Evolutionary conservation across 805 yeast genomes (phyloP), one percentile per base, ranked within the genome.

Genomic region (Priceomyces melissophilus): DNA sequence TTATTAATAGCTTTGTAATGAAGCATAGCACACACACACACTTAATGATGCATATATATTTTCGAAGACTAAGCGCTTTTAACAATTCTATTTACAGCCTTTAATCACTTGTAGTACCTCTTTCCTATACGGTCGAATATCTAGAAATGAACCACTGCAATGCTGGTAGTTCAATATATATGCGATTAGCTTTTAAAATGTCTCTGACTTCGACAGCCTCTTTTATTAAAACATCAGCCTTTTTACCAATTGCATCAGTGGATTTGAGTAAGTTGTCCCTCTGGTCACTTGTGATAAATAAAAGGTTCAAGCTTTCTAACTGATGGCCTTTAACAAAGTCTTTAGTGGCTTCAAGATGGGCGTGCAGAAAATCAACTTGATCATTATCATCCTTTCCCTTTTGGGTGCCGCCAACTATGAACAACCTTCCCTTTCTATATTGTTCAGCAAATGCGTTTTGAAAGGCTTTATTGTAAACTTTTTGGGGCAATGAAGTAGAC

Each of bases 121-220:
- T 20, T 20, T 8, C 32, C 36, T 38, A 12, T 35, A 38, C 39
- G 14, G 30, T 20, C 10, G 43, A 41, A 51, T 68, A 60, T 49
- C 55, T 63, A 40, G 64, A 60, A 39, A 69, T 70, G 41, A 69
- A 67, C 71, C 80, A 82, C 56, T 81, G 78, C 50, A 89, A 75
- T 2, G 96, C 90, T 16, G 69, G 68, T 50, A 77, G 67, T 62
- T 88, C 96, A 44, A 89, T 76, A 51, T 79, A 78, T 43, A 89
- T 69, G 49, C 87, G 76, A 53, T 84, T 77, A 10, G 96, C 91
- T 63, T 80, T 84, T 46, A 90, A 75, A 38, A 90, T 54, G 58
- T 89, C 96, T 63, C 90, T 80, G 13, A 90, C 91, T 57, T 84
- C 86, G 29, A 88, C 78, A 15, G 83, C 84, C 54, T 87, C 95